A percentile compares a stretch with the other conserved stretches of the same genome.
Evolutionary conservation across 2,329 filamentous ascomycete species (phyloP).

Genomic region (Annulohypoxylon truncatum): DNA sequence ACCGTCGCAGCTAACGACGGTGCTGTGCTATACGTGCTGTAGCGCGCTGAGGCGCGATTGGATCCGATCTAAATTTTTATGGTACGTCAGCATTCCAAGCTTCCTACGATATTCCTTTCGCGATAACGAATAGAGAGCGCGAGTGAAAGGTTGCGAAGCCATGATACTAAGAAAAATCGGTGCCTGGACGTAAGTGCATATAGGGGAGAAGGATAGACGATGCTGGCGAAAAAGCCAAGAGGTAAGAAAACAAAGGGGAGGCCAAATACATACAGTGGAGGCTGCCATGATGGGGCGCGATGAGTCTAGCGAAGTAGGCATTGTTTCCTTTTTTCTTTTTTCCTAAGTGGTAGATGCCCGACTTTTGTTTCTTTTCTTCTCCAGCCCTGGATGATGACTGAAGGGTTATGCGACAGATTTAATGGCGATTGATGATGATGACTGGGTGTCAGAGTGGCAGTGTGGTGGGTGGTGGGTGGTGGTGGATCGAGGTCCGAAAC

Average conservation of each 20-base stretch:
- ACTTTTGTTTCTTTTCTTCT: constrained; percentile 15
- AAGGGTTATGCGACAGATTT: constrained; percentile 30
- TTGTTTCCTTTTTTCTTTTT: constrained; percentile 45
- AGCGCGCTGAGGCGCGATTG: constrained; percentile 66
- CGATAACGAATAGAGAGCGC: not conserved
- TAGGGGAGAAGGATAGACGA: not conserved
- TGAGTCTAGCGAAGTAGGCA: constrained; percentile 70
- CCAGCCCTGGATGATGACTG: not conserved
- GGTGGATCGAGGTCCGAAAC: constrained; percentile 39
- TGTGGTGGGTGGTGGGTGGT: constrained; percentile 33
- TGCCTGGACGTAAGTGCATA: not conserved
- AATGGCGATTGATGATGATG: constrained; percentile 22
- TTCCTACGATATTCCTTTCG: not conserved
- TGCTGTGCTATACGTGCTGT: constrained; percentile 70
- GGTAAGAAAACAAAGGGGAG: constrained; percentile 16
- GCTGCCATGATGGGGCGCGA: constrained; percentile 72
- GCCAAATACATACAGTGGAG: constrained; percentile 62
- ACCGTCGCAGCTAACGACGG: constrained; percentile 70
- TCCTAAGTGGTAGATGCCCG: not conserved
- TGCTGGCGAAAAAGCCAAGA: constrained; percentile 16
- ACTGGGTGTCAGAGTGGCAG: constrained; percentile 24
- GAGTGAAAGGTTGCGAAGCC: constrained; percentile 4
- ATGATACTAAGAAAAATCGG: not conserved
- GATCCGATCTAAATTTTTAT: constrained; percentile 43
- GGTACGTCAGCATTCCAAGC: constrained; percentile 17